These are phyloP conservation scores for Simplicillium aogashimaense DNA, from an alignment of 2,329 filamentous ascomycete genomes.

Conservation along the genomic window DNA sequence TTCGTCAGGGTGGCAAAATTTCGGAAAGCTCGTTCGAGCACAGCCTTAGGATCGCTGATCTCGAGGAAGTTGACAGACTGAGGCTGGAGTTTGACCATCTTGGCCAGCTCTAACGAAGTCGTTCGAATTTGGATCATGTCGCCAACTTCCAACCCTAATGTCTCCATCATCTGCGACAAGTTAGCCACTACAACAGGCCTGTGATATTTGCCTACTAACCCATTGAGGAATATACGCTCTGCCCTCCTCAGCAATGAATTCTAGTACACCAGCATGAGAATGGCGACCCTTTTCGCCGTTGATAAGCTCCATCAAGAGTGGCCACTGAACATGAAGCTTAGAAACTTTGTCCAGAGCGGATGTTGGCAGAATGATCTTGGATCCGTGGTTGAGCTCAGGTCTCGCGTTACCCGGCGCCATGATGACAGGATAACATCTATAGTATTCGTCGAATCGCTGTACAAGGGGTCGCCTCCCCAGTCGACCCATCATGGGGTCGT, in stretches of 20 bases:
- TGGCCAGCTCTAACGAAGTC: slow-evolving; percentile 81
- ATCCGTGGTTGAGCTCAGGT: slow-evolving; percentile 86
- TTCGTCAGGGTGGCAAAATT: slow-evolving; percentile 92
- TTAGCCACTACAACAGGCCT: slow-evolving; percentile 3
- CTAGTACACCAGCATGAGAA: slow-evolving; percentile 89
- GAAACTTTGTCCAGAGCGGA: slow-evolving; percentile 96
- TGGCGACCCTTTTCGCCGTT: slow-evolving; percentile 73
- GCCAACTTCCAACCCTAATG: slow-evolving; percentile 77
- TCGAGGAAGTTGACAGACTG: slow-evolving; percentile 91
- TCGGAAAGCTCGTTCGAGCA: slow-evolving; percentile 91
- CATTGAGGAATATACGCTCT: slow-evolving; percentile 94
- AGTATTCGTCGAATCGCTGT: slow-evolving; percentile 95
- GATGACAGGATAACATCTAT: slow-evolving; percentile 88
- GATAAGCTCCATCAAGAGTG: slow-evolving; percentile 90
- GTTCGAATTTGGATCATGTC: slow-evolving; percentile 94
- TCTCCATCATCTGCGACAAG: slow-evolving; percentile 74
- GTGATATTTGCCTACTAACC: slow-evolving; percentile 40
- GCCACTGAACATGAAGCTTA: slow-evolving; percentile 90
- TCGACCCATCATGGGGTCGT: slow-evolving; percentile 35
- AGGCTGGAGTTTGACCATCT: slow-evolving; percentile 92
- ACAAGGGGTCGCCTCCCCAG: slow-evolving; percentile 36
- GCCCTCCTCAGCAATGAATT: slow-evolving; percentile 96
- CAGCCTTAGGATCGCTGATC: slow-evolving; percentile 93
- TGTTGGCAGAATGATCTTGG: slow-evolving; percentile 95
- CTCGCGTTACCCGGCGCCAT: slow-evolving; percentile 90